Evolutionary conservation across 257 asterid genomes (phyloP), one percentile per base, ranked within the genome.

Genomic region (Leptodermis oblonga): DNA sequence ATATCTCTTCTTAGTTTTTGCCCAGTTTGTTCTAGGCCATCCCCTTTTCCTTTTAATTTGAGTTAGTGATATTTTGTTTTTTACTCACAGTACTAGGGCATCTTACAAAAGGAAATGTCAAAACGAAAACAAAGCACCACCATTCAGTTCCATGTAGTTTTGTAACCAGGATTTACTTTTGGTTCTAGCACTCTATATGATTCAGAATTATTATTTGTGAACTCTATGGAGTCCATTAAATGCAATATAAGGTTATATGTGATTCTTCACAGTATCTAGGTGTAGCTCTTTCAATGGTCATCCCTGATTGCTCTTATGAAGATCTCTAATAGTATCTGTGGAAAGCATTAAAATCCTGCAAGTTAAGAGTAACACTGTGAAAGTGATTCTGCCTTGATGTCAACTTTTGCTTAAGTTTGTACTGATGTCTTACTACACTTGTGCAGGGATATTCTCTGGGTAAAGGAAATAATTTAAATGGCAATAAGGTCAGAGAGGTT

Each of bases 401-500:
- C 64, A 59, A 0, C 11, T 59, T 26, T 17, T 26, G 42, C 54
- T 45, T 3, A 43, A 25, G 56, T 65, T 17, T 12, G 54, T 48
- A 45, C n/a, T 28, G 69, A 58, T 60, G 37, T 34, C 36, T 70
- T 55, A 45, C 62, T 54, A 41, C 48, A 17, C 68, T 61, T 71
- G 15, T 67, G 73, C 84, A 83, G 74, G 77, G 82, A 71, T n/a
- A n/a, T n/a, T n/a, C n/a, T n/a, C n/a, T n/a, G n/a, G n/a, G 76
- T 59, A 83, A 78, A 80, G 82, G 77, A 78, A 70, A 71, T 70
- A 74, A 65, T 64, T 76, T 58, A 74, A 64, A 78, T 90, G 88
- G 98, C 71, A 52, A 80, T 75, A 26, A 60, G 71, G 20, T 67
- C 89, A 6, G 96, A 92, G 80, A 90, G 70, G 45, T 92, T 92